Evolutionary conservation across 768 basidiomycete genomes (phyloP).

Genomic region (Agaricus bisporus): DNA sequence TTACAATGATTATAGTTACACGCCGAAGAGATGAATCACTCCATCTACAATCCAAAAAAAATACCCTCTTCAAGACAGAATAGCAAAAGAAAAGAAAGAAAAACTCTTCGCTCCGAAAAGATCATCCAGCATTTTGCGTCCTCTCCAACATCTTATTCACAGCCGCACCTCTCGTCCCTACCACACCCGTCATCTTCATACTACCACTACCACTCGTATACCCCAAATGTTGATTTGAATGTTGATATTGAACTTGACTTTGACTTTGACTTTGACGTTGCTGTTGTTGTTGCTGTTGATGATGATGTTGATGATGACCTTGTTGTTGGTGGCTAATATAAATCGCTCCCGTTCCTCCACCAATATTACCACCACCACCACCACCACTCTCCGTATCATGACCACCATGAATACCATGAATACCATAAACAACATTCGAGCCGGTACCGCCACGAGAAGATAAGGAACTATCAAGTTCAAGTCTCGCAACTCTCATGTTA

Average conservation of each 20-base stretch:
- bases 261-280: not conserved
- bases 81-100: not conserved
- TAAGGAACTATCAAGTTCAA: not conserved
- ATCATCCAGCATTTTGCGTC: constrained; percentile 45
- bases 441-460: not conserved
- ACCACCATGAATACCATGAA: not conserved
- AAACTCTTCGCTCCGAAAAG: not conserved
- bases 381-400: not conserved
- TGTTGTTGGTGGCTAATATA: not conserved
- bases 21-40: no score
- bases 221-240: constrained; percentile 24
- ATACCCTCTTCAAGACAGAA: not conserved
- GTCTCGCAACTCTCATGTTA: not conserved
- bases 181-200: not conserved
- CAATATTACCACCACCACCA: not conserved
- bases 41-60: no score
- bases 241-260: not conserved
- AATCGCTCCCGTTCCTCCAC: not conserved
- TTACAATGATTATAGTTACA: no score
- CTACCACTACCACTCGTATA: constrained; percentile 17
- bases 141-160: constrained; percentile 74
- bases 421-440: not conserved
- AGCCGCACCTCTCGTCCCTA: constrained; percentile 23
- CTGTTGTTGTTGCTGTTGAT: not conserved
- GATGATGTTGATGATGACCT: constrained; percentile 13